phyloP scores from a whole-genome alignment of 805 yeast genomes.

The Maudiozyma turicensis region DNA sequence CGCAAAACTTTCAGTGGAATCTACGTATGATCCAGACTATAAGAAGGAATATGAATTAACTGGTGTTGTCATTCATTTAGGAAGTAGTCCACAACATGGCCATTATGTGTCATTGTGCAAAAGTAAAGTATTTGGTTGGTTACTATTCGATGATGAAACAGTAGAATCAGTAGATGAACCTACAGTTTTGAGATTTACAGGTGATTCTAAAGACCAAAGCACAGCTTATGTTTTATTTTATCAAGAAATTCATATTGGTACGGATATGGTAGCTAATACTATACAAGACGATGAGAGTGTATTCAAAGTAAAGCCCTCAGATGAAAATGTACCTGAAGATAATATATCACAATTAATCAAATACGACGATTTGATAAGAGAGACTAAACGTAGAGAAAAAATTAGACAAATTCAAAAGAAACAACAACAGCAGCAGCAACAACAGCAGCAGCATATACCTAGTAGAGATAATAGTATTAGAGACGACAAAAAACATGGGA shows the following conservation, averaged over 20 bases:
- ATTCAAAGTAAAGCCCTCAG: background rate
- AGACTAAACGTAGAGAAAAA: slow-evolving; percentile 3
- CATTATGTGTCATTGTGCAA: slow-evolving; percentile 86
- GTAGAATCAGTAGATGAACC: slow-evolving; percentile 81
- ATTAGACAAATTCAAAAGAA: background rate
- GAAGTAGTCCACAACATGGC: slow-evolving; percentile 97
- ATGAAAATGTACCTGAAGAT: slow-evolving; percentile 6
- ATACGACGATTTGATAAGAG: slow-evolving; percentile 16
- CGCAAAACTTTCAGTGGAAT: slow-evolving; percentile 52
- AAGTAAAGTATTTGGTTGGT: slow-evolving; percentile 73
- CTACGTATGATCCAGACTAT: slow-evolving; percentile 35
- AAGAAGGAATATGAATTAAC: slow-evolving; percentile 66
- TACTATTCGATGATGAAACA: slow-evolving; percentile 89
- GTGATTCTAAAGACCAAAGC: slow-evolving; percentile 79
- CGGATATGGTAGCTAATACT: background rate
- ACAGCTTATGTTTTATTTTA: slow-evolving; percentile 88
- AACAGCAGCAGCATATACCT: background rate
- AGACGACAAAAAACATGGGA: background rate
- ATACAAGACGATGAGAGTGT: too few species aligned
- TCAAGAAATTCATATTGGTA: slow-evolving; percentile 38
- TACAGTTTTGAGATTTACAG: slow-evolving; percentile 77
- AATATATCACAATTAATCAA: slow-evolving; percentile 17
- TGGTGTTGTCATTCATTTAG: slow-evolving; percentile 86
- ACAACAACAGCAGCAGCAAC: background rate
- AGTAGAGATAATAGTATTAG: background rate